Percentiles rank a stretch among this genome's conserved stretches.
phyloP scores from a whole-genome alignment of 2,329 filamentous ascomycete species.

The Botrytis medusae region DNA sequence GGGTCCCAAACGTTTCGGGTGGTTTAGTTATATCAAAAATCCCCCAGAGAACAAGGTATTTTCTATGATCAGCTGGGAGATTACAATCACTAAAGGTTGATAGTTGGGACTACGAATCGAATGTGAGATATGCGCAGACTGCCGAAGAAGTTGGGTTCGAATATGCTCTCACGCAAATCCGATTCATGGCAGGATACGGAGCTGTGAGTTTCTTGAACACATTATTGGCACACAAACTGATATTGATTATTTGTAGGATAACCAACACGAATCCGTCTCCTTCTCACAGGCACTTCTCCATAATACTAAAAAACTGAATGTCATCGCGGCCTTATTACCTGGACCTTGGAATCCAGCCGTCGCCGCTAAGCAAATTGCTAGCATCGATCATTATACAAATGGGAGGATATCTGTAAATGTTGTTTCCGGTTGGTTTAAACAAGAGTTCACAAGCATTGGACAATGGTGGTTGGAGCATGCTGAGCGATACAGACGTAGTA shows the following conservation, averaged over 20 bases:
- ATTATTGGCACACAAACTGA: background rate
- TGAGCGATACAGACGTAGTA: conserved; percentile 49
- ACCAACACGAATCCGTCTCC: conserved; percentile 54
- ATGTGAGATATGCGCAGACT: conserved; percentile 50
- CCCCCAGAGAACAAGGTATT: conserved; percentile 45
- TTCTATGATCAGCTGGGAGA: background rate
- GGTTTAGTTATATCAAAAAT: conserved; percentile 55
- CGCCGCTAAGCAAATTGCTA: conserved; percentile 54
- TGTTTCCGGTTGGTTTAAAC: conserved; percentile 55
- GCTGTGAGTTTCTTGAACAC: conserved; percentile 36
- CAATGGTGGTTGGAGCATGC: conserved; percentile 57
- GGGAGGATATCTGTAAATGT: conserved; percentile 54
- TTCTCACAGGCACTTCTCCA: conserved; percentile 52
- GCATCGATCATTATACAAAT: conserved; percentile 53
- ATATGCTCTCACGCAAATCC: conserved; percentile 52
- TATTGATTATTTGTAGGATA: conserved; percentile 30
- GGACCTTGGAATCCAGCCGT: conserved; percentile 53
- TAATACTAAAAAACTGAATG: conserved; percentile 48
- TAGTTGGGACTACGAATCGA: conserved; percentile 50
- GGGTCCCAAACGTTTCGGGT: conserved; percentile 55
- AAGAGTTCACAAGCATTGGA: conserved; percentile 51
- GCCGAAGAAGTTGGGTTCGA: conserved; percentile 52
- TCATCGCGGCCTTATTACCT: conserved; percentile 53
- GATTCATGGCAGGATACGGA: conserved; percentile 53
- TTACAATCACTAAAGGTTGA: background rate